These are phyloP conservation scores for Pestalotiopsis sp. DNA, from an alignment of 2,329 filamentous ascomycete genomes.

Conservation along the genomic window DNA sequence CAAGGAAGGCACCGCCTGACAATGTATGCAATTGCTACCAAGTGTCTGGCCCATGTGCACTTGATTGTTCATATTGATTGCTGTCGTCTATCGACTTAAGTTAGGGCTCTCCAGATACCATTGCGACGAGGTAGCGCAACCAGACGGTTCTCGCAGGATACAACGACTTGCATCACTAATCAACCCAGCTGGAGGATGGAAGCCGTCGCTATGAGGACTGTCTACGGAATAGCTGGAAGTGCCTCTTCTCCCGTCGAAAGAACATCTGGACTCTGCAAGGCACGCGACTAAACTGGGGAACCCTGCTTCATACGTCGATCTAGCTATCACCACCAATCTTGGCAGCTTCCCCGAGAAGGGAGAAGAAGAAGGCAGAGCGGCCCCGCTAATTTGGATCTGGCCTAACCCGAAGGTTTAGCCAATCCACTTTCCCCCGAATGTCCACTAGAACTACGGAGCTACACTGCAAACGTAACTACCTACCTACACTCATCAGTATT, in stretches of 20 bases:
- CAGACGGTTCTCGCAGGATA: no score
- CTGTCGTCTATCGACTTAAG: no score
- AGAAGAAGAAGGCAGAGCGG: background rate
- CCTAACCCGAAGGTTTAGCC: no score
- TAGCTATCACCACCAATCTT: background rate
- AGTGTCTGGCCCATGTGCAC: no score
- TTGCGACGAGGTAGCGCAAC: no score
- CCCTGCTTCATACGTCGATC: background rate
- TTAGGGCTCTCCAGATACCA: no score
- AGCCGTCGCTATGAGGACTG: background rate
- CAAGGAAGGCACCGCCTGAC: no score
- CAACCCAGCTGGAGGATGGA: background rate
- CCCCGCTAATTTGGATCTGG: background rate
- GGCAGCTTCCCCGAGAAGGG: background rate
- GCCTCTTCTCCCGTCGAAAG: background rate
- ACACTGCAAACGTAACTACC: background rate
- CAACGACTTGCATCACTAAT: background rate
- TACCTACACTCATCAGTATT: background rate
- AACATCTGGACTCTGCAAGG: background rate
- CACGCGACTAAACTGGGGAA: background rate
- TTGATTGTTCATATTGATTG: no score
- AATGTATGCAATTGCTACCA: no score
- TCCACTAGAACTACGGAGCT: no score
- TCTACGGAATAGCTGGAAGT: background rate
- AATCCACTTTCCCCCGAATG: no score